Base-by-base conservation (phyloP, 1,139 yeast species). In the Geotrichum restrictum region DNA sequence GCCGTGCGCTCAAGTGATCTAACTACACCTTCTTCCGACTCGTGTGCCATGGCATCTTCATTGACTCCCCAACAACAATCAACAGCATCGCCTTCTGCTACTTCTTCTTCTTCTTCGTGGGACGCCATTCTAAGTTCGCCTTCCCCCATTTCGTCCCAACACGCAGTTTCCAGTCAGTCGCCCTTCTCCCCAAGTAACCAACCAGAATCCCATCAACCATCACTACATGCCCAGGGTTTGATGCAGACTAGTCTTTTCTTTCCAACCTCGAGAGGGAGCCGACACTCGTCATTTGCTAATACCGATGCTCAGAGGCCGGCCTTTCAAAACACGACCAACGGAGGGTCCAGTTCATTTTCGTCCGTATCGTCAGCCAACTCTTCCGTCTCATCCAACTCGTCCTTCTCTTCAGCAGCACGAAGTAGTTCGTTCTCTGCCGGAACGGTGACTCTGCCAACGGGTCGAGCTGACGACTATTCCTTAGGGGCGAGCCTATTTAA, bases 231-330 rank as follows among this genome's bases (percentile, higher is more conserved):
- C 31, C 31, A 40, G 22, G 33, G 44, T 40, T 6, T 40, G 33
- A 21, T 43, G 24, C 39, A 32, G 11, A n/a, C 19, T 31, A 33
- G 16, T 29, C 21, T 29, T 3, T 43, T 33, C 22, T 43, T 43
- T 14, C 39, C 39, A 3, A 13, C 47, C 31, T 24, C 47, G 2
- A 43, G 39, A 33, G 27, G 39, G 16, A 27, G 36, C 21, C 8
- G 47, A 27, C 47, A 43, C 16, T 43, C 47, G 24, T 43, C 47
- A 7, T 43, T 43, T 33, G 47, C 29, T 22, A 32, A 32, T 19
- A 33, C 32, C 14, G 47, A 43, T 19, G 13, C 47, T 31, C 47
- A 43, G 39, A 33, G 47, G 21, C 47, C 47, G n/a, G n/a, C 33
- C 14, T 43, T 43, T 22, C 27, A 21, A n/a, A 18, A n/a, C 16